These are phyloP conservation scores for Elsinoe australis DNA, from an alignment of 2,329 filamentous ascomycete species.

Conservation along the genomic window DNA sequence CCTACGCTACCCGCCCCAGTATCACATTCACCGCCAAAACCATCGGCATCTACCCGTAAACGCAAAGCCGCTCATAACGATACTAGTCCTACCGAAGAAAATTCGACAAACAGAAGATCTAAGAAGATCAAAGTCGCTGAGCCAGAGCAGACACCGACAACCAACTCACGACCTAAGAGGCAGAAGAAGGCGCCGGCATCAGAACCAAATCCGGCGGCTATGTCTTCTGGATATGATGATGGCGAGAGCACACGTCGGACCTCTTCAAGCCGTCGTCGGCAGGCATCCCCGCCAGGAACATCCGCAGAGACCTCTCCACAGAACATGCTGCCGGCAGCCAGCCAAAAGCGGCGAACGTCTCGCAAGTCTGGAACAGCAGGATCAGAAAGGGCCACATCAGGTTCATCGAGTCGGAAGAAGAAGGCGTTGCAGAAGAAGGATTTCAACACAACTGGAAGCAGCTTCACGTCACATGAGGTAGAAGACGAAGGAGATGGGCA, in stretches of 20 bases:
- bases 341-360: slow-evolving; percentile 41
- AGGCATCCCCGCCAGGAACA: slow-evolving; percentile 50
- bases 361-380: neutral
- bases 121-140: slow-evolving; percentile 54
- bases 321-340: slow-evolving; percentile 55
- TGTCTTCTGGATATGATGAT: slow-evolving; percentile 62
- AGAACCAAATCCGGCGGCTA: slow-evolving; percentile 42
- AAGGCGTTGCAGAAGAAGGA: slow-evolving; percentile 30
- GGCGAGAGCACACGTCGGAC: slow-evolving; percentile 16
- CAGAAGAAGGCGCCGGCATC: slow-evolving; percentile 26
- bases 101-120: slow-evolving; percentile 32
- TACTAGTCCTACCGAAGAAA: slow-evolving; percentile 39
- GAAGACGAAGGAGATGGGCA: slow-evolving; percentile 27
- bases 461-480: slow-evolving; percentile 25
- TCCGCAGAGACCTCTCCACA: slow-evolving; percentile 53
- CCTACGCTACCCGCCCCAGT: slow-evolving; percentile 37
- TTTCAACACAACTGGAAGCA: slow-evolving; percentile 7
- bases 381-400: slow-evolving; percentile 22
- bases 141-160: slow-evolving; percentile 34
- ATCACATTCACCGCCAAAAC: slow-evolving; percentile 24
- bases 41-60: slow-evolving; percentile 35
- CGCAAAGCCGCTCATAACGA: slow-evolving; percentile 27
- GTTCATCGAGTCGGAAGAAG: slow-evolving; percentile 26
- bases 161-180: slow-evolving; percentile 52
- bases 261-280: slow-evolving; percentile 39